phyloP scores from a whole-genome alignment of 192 early-diverging fungal species.

The Gorgonomyces haynaldii region DNA sequence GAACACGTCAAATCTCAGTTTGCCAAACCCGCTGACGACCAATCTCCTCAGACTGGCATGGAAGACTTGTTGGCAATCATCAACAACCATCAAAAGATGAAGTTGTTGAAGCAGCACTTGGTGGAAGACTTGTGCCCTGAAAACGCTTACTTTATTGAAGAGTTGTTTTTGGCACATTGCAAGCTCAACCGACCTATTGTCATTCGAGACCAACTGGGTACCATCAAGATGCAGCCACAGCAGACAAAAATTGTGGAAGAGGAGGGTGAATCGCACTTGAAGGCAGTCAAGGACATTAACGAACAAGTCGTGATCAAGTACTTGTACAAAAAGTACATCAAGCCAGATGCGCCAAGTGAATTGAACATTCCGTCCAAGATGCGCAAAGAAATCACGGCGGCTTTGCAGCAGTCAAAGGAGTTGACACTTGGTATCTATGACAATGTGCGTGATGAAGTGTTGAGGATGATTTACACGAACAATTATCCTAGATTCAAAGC shows the following conservation, averaged over 20 bases:
- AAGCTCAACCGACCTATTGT: neutral
- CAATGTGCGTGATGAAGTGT: constrained; percentile 1
- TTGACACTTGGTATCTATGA: constrained; percentile 3
- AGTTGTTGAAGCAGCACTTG: constrained; percentile 1
- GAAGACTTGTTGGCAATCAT: constrained; percentile 1
- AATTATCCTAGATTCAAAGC: constrained; percentile 2
- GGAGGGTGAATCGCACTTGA: constrained; percentile 2
- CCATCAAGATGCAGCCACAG: neutral
- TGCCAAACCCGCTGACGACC: too few species aligned
- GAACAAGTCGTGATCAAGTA: neutral
- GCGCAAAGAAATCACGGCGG: constrained; percentile 3
- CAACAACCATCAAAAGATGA: neutral
- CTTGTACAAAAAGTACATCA: constrained; percentile 1
- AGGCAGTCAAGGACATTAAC: neutral
- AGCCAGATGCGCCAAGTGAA: constrained; percentile 1
- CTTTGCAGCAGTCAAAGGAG: neutral
- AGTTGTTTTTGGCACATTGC: neutral
- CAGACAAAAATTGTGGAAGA: neutral
- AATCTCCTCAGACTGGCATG: neutral
- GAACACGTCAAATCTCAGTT: too few species aligned
- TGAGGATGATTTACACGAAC: constrained; percentile 1
- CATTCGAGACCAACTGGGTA: neutral
- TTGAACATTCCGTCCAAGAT: constrained; percentile 1
- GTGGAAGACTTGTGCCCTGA: constrained; percentile 1
- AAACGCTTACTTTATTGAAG: neutral